Base-by-base conservation (phyloP, 1,284 basidiomycete species). In the Microbotryum lychnidis-dioicae region DNA sequence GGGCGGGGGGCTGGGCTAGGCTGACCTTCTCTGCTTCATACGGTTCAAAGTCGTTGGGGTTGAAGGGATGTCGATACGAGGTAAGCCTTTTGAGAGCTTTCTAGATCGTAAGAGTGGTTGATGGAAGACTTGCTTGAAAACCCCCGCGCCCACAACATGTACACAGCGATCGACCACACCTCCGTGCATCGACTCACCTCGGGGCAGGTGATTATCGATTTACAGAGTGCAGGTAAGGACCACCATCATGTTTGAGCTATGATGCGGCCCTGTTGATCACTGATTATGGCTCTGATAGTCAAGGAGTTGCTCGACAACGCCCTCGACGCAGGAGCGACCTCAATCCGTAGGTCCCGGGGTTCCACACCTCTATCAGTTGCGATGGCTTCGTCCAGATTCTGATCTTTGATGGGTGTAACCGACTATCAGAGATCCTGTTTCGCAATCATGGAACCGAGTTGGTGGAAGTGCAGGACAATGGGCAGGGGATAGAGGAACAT, bases 281-380 rank as follows among this genome's bases (percentile, higher is more conserved):
- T 23, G 23, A 6, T 10, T 52, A 20, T 29, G n/a, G 29, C 20
- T 25, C 31, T 23, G 27, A 46, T 91, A 1, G 86, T 98, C 59
- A 98, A 98, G 74, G 96, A 99, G 75, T 83, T 98, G 2, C 83
- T 98, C 3, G 96, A 99, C 77, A 99, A 99, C 74, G 89, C 90
- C 61, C 78, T 97, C 31, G 96, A 98, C 74, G 92, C 94, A 0
- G 87, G 87, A 0, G 89, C 93, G 0, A 91, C 88, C 0, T 85
- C 78, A 67, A 84, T 98, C 55, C 91, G 92, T 88, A 54, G 56
- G 83, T 73, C n/a, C n/a, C n/a, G n/a, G 1, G 9, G 18, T 23
- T 4, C 6, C 14, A n/a, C 9, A n/a, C n/a, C n/a, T n/a, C n/a
- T n/a, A 4, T 49, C 12, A 25, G n/a, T 42, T 31, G 31, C 8